phyloP scores from a whole-genome alignment of 495 filamentous ascomycete species.

The Hypoxylon rickii region DNA sequence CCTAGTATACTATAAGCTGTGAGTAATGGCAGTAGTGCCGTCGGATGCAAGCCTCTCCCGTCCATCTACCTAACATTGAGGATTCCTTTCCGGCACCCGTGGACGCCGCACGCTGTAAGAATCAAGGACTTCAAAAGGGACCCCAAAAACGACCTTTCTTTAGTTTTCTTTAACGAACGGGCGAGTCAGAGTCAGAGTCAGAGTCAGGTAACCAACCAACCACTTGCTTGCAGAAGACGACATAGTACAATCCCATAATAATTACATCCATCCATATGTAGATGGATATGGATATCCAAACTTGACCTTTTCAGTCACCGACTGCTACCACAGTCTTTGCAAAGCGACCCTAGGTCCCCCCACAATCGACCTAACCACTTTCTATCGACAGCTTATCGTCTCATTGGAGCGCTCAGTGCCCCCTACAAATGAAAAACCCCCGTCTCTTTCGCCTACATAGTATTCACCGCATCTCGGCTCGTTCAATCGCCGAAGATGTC shows the following conservation, averaged over 20 bases:
- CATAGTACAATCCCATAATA: too few relatives aligned
- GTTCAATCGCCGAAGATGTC: constrained; percentile 32
- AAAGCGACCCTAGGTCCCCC: constrained; percentile 22
- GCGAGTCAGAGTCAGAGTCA: too few relatives aligned
- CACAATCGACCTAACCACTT: constrained; percentile 14
- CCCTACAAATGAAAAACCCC: constrained; percentile 17
- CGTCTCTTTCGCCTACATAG: not conserved
- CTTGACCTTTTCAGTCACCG: constrained; percentile 29
- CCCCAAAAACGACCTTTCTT: too few relatives aligned
- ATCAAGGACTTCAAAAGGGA: too few relatives aligned
- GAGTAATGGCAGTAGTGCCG: not conserved
- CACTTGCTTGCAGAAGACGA: too few relatives aligned
- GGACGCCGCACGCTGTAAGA: too few relatives aligned
- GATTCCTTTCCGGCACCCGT: not conserved
- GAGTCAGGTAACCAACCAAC: not conserved
- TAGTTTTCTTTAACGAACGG: not conserved
- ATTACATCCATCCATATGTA: too few relatives aligned
- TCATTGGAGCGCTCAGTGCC: constrained; percentile 22
- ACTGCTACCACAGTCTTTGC: constrained; percentile 24
- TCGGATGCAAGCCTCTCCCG: constrained; percentile 11
- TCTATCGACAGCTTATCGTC: too few relatives aligned
- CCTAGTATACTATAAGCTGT: not conserved
- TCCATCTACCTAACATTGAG: constrained; percentile 5
- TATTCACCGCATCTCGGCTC: constrained; percentile 20
- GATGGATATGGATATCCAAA: too few relatives aligned